phyloP scores from a whole-genome alignment of 2,329 filamentous ascomycete species.

The Magnaporthiopsis rhizophila region DNA sequence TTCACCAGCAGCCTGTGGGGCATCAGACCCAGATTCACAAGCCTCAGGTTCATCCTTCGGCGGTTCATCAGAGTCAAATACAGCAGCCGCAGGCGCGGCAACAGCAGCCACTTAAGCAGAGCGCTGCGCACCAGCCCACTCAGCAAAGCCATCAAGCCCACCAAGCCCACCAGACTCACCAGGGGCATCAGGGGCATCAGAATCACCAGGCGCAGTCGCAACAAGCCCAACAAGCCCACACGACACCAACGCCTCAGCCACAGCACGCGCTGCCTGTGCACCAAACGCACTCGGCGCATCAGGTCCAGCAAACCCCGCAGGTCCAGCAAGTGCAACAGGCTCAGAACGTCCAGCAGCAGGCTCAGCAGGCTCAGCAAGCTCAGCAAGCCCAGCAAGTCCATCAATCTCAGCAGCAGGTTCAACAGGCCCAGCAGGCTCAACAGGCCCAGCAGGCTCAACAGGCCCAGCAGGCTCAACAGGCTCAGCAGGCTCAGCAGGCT shows the following conservation, averaged over 20 bases:
- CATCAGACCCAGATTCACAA: conserved; percentile 6
- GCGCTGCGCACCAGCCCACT: conserved; percentile 13
- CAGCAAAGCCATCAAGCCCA: conserved; percentile 18
- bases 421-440: conserved; percentile 12
- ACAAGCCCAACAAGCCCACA: conserved; percentile 22
- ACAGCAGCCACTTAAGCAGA: conserved; percentile 1
- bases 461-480: conserved; percentile 16
- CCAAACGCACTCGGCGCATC: neutral
- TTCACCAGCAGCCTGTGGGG: conserved; percentile 3
- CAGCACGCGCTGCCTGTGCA: conserved; percentile 17
- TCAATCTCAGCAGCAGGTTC: conserved; percentile 9
- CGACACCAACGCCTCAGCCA: conserved; percentile 18
- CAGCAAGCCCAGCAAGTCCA: conserved; percentile 25
- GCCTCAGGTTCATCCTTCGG: conserved; percentile 3
- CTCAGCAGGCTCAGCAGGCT: conserved; percentile 19
- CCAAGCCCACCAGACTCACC: conserved; percentile 18
- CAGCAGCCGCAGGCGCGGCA: conserved; percentile 4
- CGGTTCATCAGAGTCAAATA: conserved; percentile 5
- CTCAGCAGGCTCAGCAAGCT: conserved; percentile 17
- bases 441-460: conserved; percentile 9
- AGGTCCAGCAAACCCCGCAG: conserved; percentile 12
- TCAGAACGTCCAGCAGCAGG: conserved; percentile 14
- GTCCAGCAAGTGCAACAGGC: conserved; percentile 23
- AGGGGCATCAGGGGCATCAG: conserved; percentile 26
- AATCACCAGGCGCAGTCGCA: conserved; percentile 25